Evolutionary conservation across 495 filamentous ascomycete species (phyloP).

Genomic region (Neurospora terricola): DNA sequence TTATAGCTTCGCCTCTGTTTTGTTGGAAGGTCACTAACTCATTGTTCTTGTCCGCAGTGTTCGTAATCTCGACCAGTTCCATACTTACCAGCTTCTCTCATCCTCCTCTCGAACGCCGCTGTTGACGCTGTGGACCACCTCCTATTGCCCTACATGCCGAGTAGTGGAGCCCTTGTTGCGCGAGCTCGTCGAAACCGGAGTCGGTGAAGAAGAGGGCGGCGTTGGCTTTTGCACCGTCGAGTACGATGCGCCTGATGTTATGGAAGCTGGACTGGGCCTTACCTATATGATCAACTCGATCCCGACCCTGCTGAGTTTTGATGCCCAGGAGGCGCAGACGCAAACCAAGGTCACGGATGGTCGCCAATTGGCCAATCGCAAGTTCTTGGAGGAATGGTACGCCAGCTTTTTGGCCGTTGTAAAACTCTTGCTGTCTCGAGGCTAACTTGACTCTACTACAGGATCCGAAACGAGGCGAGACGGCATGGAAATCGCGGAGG

Average conservation of each 20-base stretch:
- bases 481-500: constrained; percentile 37
- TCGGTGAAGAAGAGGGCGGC: constrained; percentile 51
- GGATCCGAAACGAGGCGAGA: constrained; percentile 50
- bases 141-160: constrained; percentile 52
- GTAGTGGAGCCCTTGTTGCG: constrained; percentile 43
- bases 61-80: constrained; percentile 49
- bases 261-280: constrained; percentile 39
- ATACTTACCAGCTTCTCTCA: constrained; percentile 49
- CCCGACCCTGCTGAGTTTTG: constrained; percentile 60
- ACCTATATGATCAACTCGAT: constrained; percentile 54
- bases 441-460: not conserved
- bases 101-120: constrained; percentile 48
- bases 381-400: constrained; percentile 42
- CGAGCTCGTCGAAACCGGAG: constrained; percentile 42
- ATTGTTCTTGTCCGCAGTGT: constrained; percentile 30
- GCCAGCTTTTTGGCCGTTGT: not conserved
- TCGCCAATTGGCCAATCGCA: constrained; percentile 42
- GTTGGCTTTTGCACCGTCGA: constrained; percentile 54
- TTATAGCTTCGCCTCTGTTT: not conserved
- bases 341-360: constrained; percentile 44
- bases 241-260: constrained; percentile 49
- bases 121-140: constrained; percentile 61
- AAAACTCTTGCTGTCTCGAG: not conserved
- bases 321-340: constrained; percentile 46
- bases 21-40: not conserved